Base-by-base conservation (phyloP, 331 rosid species). In the Ulmus americana region DNA sequence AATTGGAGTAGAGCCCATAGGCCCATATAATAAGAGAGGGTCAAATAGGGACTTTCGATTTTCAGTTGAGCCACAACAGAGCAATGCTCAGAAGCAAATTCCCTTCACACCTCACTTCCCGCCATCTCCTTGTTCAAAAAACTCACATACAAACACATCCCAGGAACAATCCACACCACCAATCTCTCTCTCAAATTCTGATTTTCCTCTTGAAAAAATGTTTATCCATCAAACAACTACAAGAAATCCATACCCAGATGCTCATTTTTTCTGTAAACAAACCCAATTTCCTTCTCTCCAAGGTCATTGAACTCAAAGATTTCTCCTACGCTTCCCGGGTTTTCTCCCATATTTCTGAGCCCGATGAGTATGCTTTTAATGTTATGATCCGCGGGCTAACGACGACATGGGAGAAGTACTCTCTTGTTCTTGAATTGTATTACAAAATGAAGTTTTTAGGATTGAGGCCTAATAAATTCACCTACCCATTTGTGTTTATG, bases 331-430 rank as follows among this genome's bases (percentile, higher is more conserved):
- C 97, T 14, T 77, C 81, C 49, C 54, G 46, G 35, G n/a, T 86
- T 46, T 86, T 90, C 76, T 67, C 83, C 46, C 75, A 68, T 2
- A 74, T 77, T 46, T 70, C 80, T 20, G 76, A 76, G 39, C 90
- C 95, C 64, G 76, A 83, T 45, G 85, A 77, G 71, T 86, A 77
- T 45, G 74, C 92, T 5, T 90, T 90, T 72, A 90, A 86, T 64
- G 72, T 90, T 74, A 90, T 86, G 90, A 84, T 90, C 62, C 91
- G 95, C 42, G 91, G 88, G 6, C 77, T 85, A 14, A 59, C 97
- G 41, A 81, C 85, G 11, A 77, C 97, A 6, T 90, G 97, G 95
- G 81, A 76, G 6, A 67, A 74, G 3, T 76, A 78, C 65, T 22
- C 79, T 47, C 88, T 81, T 15, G 22, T 87, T 16, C 84, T 90